These are phyloP conservation scores for Tetrahymena thermophila DNA, from an alignment of 73 alveolate genomes.

Conservation along the genomic window DNA sequence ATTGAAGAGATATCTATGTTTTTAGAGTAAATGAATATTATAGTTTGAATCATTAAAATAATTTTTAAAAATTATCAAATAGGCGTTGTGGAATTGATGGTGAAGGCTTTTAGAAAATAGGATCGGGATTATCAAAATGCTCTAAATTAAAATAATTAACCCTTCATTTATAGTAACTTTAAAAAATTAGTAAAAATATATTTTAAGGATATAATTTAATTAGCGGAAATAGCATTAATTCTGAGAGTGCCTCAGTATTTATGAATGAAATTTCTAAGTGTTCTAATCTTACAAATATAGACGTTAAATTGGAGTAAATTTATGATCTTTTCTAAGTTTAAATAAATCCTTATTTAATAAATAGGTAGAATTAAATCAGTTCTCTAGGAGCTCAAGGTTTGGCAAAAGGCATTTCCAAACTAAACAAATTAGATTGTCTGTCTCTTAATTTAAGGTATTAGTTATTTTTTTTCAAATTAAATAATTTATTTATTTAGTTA, in stretches of 20 bases:
- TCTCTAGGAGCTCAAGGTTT: not conserved
- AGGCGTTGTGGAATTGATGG: not conserved
- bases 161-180: not conserved
- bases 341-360: not conserved
- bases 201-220: not conserved
- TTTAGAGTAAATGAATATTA: not conserved
- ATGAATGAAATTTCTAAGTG: not conserved
- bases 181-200: not conserved
- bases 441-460: not conserved
- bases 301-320: not conserved
- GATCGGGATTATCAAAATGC: not conserved
- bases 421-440: not conserved
- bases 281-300: not conserved
- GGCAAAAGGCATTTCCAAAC: not conserved
- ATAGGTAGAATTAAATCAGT: not conserved
- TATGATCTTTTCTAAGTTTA: not conserved
- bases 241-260: not conserved
- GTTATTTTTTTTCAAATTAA: not conserved
- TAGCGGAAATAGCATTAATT: not conserved
- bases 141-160: not conserved
- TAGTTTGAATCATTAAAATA: not conserved
- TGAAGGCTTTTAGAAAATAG: not conserved
- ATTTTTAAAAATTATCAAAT: not conserved
- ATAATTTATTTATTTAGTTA: not conserved
- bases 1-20: not conserved